Percentiles rank a stretch among this genome's conserved stretches.
phyloP scores from a whole-genome alignment of 352 stramenopile genomes.

The Saprolegnia parasitica region DNA sequence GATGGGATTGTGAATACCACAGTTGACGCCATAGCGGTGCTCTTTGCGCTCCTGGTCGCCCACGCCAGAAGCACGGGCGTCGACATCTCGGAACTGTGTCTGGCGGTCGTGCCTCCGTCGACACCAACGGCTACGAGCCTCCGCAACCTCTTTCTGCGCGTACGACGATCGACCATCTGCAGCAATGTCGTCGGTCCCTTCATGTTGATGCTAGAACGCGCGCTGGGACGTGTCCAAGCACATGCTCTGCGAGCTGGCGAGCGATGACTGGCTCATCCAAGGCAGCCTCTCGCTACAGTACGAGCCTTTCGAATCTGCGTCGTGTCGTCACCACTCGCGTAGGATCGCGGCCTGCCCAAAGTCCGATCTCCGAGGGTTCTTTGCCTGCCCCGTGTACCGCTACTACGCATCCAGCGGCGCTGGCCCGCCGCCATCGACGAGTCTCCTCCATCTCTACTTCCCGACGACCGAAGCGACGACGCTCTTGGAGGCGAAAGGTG shows the following conservation, averaged over 20 bases:
- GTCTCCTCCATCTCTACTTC: neutral
- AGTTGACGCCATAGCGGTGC: conserved; percentile 6
- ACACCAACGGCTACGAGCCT: neutral
- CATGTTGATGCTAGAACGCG: no score
- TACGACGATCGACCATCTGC: neutral
- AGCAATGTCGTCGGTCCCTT: no score
- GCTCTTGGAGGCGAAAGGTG: conserved; percentile 11
- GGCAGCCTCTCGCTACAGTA: conserved; percentile 4
- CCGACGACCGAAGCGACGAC: neutral
- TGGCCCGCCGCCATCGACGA: neutral
- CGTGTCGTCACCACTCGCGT: neutral
- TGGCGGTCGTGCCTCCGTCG: neutral
- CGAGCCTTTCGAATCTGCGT: neutral
- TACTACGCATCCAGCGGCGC: conserved; percentile 19
- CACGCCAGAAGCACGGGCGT: neutral
- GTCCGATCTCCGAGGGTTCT: neutral
- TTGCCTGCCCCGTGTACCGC: conserved; percentile 22
- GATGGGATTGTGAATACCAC: no score
- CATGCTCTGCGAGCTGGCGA: neutral
- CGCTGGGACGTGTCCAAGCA: neutral
- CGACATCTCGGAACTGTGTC: neutral
- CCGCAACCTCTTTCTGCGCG: conserved; percentile 7
- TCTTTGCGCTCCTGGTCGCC: neutral
- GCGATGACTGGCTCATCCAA: conserved; percentile 19
- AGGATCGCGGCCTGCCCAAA: conserved; percentile 3